phyloP scores from a whole-genome alignment of 129 eudicot species.

The Heracleum sosnowskyi region DNA sequence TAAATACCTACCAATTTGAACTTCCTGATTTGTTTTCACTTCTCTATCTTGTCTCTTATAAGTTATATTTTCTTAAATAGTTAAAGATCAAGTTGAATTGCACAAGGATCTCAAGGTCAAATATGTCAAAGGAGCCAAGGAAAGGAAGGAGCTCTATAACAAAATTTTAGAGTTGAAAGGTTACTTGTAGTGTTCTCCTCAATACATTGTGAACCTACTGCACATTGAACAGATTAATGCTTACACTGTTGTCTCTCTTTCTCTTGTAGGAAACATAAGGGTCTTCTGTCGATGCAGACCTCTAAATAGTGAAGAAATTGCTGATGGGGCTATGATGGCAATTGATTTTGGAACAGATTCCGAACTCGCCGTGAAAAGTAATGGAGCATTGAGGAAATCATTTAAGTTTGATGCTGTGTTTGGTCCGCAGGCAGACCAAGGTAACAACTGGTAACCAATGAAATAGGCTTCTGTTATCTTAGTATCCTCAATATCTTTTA shows the following conservation, averaged over 20 bases:
- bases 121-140: constrained; percentile 62
- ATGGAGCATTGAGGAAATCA: constrained; percentile 40
- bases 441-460: constrained; percentile 24
- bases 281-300: constrained; percentile 98
- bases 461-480: not conserved
- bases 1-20: constrained; percentile 21
- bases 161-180: constrained; percentile 88
- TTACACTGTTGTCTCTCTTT: constrained; percentile 2
- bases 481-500: not conserved
- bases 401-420: constrained; percentile 90
- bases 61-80: constrained; percentile 24
- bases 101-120: constrained; percentile 67
- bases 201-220: not conserved
- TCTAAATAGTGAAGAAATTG: constrained; percentile 58
- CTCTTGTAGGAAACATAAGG: constrained; percentile 70
- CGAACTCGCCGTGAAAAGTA: constrained; percentile 63
- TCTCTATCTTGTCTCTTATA: not conserved
- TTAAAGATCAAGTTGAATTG: constrained; percentile 44
- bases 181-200: constrained; percentile 11
- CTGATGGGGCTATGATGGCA: constrained; percentile 61
- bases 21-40: not conserved
- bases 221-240: constrained; percentile 5
- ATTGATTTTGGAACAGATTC: constrained; percentile 79
- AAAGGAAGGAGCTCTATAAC: constrained; percentile 79
- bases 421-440: constrained; percentile 77